Evolutionary conservation across 2,329 filamentous ascomycete genomes (phyloP).

Genomic region (Aquanectria penicillioides): DNA sequence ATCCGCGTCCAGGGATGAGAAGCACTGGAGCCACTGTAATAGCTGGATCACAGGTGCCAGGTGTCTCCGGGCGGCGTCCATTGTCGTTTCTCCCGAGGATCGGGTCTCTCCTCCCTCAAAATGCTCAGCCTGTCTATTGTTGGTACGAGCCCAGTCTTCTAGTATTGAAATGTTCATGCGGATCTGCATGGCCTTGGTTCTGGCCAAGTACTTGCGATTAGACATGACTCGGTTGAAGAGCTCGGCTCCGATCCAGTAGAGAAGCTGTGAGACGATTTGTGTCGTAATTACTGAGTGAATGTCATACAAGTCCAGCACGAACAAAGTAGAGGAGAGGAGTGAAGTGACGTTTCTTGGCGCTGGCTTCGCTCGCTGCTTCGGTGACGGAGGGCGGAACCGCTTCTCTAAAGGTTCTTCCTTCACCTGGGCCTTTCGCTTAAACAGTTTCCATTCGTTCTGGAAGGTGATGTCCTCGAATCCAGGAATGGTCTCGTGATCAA

Average conservation of each 20-base stretch:
- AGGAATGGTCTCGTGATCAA: conserved; percentile 97
- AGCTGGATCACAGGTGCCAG: conserved; percentile 92
- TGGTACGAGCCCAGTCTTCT: conserved; percentile 94
- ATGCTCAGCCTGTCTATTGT: conserved; percentile 94
- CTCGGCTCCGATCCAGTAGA: conserved; percentile 97
- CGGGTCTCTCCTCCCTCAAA: conserved; percentile 92
- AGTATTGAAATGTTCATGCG: conserved; percentile 97
- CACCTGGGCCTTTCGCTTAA: conserved; percentile 88
- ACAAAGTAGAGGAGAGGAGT: conserved; percentile 91
- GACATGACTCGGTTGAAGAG: conserved; percentile 99
- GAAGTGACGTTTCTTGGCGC: conserved; percentile 96
- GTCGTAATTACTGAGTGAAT: conserved; percentile 96
- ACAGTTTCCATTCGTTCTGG: conserved; percentile 98
- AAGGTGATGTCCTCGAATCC: conserved; percentile 97
- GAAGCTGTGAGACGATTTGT: conserved; percentile 89
- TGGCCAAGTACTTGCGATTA: conserved; percentile 90
- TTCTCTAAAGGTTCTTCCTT: conserved; percentile 93
- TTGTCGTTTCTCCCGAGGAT: conserved; percentile 84
- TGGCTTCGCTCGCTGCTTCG: conserved; percentile 89
- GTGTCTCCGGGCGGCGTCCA: conserved; percentile 85
- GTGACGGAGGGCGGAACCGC: conserved; percentile 89
- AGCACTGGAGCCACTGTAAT: conserved; percentile 97
- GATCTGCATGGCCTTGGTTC: conserved; percentile 99
- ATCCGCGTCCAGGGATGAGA: conserved; percentile 87
- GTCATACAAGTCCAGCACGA: conserved; percentile 98